phyloP scores from a whole-genome alignment of 2,329 filamentous ascomycete species.

The Zymoseptoria tritici region DNA sequence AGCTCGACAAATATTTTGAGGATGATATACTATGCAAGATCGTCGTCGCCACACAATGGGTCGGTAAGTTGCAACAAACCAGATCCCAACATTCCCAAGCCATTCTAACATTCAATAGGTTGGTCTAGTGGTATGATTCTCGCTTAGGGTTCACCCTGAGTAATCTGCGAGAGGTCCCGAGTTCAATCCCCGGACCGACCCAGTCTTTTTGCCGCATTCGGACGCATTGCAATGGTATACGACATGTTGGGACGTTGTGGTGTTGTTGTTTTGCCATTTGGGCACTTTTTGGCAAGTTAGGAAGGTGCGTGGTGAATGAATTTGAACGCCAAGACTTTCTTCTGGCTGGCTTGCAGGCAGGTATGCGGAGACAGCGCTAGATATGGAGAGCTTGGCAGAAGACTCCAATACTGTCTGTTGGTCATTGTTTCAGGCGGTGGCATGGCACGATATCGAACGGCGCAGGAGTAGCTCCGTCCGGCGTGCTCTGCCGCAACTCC shows the following conservation, averaged over 20 bases:
- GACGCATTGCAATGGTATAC: neutral
- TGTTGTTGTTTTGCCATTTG: neutral
- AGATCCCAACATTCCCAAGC: too few species aligned
- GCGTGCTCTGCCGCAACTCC: too few species aligned
- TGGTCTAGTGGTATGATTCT: constrained; percentile 5
- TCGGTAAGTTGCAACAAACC: too few species aligned
- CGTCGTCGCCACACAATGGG: too few species aligned
- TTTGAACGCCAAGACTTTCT: neutral
- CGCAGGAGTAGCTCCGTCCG: too few species aligned
- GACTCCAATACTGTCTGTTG: too few species aligned
- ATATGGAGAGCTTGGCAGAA: too few species aligned
- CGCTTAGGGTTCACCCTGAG: constrained; percentile 18
- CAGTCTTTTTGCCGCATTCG: neutral
- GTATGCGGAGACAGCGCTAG: too few species aligned
- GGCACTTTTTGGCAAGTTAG: neutral
- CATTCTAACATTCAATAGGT: neutral
- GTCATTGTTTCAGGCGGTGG: too few species aligned
- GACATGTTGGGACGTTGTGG: neutral
- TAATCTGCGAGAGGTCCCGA: constrained; percentile 17
- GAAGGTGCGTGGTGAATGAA: neutral
- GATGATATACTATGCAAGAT: too few species aligned
- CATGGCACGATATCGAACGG: too few species aligned
- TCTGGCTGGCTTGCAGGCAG: neutral
- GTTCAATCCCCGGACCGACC: constrained; percentile 15
- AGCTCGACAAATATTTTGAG: too few species aligned